phyloP scores from a whole-genome alignment of 345 rosid genomes.

The Cardamine chenopodiifolia region DNA sequence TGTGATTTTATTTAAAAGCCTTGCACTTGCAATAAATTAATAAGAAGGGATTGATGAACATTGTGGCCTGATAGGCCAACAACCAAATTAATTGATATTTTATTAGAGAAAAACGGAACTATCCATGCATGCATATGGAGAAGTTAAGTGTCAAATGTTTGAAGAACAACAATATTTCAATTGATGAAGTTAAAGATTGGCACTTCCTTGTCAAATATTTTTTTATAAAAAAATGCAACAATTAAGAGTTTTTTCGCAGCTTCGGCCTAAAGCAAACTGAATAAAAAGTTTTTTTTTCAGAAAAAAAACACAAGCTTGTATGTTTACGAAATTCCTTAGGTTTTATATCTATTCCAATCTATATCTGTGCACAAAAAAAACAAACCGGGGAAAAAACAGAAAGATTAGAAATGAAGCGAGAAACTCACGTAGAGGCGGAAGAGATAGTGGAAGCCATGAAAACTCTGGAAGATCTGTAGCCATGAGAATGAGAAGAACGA shows the following conservation, averaged over 20 bases:
- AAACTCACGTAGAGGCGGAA: constrained; percentile 38
- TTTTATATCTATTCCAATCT: no score
- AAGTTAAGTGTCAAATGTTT: not conserved
- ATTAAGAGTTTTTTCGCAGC: not conserved
- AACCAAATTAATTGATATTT: constrained; percentile 27
- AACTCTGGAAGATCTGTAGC: constrained; percentile 33
- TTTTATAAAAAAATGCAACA: not conserved
- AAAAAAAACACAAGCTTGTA: not conserved
- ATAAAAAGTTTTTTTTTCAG: not conserved
- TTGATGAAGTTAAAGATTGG: not conserved
- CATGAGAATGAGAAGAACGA: constrained; percentile 18
- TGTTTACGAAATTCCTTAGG: not conserved
- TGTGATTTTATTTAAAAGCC: not conserved
- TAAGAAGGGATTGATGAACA: constrained; percentile 21
- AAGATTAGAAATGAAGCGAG: not conserved
- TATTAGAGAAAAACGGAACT: not conserved
- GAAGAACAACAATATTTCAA: not conserved
- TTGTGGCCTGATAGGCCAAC: constrained; percentile 40
- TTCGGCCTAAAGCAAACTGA: constrained; percentile 5
- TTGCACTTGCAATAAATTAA: constrained; percentile 16
- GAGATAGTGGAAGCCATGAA: constrained; percentile 41
- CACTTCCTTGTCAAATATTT: not conserved
- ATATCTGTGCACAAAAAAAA: not conserved
- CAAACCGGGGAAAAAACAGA: not conserved
- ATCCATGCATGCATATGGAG: constrained; percentile 38